Evolutionary conservation across 164 flowering plant species (phyloP).

Genomic region (Liquidambar formosana): DNA sequence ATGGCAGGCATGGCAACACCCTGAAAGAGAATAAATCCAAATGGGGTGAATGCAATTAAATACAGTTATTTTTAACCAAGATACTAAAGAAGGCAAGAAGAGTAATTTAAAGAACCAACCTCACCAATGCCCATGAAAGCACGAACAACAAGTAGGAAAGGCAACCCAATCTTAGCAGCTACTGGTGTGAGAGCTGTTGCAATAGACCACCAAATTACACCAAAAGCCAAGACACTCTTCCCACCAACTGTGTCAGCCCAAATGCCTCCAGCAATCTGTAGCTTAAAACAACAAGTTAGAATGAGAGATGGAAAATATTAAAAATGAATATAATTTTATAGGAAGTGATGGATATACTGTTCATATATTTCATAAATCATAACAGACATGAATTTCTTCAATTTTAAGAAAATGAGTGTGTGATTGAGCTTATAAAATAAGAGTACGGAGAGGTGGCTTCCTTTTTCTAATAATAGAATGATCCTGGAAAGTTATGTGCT

Average conservation of each 20-base stretch:
- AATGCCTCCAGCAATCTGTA: slow-evolving; percentile 95
- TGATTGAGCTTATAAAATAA: too few species aligned
- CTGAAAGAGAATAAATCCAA: slow-evolving; percentile 36
- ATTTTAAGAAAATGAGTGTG: too few species aligned
- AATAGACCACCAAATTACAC: slow-evolving; percentile 98
- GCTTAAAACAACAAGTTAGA: slow-evolving; percentile 1
- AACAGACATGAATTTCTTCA: too few species aligned
- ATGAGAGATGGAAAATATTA: background rate
- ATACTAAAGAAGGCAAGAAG: background rate
- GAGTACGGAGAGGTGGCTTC: too few species aligned
- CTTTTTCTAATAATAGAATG: too few species aligned
- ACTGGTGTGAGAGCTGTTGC: slow-evolving; percentile 89
- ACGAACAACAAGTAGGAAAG: slow-evolving; percentile 83
- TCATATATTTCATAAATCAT: too few species aligned
- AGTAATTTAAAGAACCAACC: slow-evolving; percentile 45
- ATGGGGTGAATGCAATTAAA: background rate
- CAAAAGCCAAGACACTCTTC: slow-evolving; percentile 82
- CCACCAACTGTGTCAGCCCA: slow-evolving; percentile 99
- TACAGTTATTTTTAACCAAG: background rate
- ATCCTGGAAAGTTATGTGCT: too few species aligned
- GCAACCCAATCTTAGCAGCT: slow-evolving; percentile 91
- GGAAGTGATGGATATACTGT: too few species aligned
- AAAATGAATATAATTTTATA: background rate
- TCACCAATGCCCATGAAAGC: slow-evolving; percentile 98
- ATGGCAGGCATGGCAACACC: slow-evolving; percentile 99